These are phyloP conservation scores for Oryza meridionalis DNA, from an alignment of 176 grass and related monocot species.

Conservation along the genomic window DNA sequence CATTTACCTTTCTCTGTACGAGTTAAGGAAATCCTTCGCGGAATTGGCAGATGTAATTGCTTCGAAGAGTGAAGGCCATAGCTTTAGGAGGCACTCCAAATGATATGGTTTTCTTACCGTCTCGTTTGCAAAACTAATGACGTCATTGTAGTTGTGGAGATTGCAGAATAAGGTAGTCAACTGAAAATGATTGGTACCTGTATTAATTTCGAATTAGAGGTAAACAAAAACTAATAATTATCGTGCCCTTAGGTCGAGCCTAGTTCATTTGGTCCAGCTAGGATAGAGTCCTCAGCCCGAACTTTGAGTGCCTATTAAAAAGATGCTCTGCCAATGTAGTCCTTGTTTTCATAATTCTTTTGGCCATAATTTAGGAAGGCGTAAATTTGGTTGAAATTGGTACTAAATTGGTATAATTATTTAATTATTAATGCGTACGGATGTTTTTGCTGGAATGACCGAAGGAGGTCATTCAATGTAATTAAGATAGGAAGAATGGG, in stretches of 20 bases:
- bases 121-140: not conserved
- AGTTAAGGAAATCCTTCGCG: too few species aligned
- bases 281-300: not conserved
- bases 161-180: slow-evolving; percentile 3
- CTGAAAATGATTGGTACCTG: not conserved
- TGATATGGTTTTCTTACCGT: not conserved
- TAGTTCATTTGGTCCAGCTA: not conserved
- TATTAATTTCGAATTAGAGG: not conserved
- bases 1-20: too few species aligned
- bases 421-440: not conserved
- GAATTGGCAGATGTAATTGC: too few species aligned
- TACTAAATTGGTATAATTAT: not conserved
- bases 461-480: too few species aligned
- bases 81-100: not conserved
- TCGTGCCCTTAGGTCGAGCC: not conserved
- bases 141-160: not conserved
- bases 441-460: not conserved
- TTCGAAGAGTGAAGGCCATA: not conserved
- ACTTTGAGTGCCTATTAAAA: not conserved
- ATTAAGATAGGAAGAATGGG: not conserved
- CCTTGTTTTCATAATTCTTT: not conserved
- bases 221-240: not conserved
- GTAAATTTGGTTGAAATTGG: not conserved
- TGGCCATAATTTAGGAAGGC: slow-evolving; percentile 13
- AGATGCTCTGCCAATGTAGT: not conserved